Base-by-base conservation (phyloP, 441 rosid species). In the Adansonia rubrostipa region DNA sequence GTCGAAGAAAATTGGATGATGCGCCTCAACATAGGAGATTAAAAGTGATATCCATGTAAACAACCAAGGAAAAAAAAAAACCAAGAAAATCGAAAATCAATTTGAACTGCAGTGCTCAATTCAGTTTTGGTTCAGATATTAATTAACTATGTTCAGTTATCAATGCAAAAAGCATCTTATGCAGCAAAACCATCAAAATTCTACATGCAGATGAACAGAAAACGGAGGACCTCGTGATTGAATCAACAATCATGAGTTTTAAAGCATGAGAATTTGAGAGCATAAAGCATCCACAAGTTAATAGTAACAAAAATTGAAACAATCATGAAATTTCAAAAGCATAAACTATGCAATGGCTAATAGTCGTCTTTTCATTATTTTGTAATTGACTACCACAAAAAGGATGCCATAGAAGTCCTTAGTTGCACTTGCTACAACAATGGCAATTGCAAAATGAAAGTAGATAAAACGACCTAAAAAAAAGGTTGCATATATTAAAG, bases 1-100 rank as follows among this genome's bases (percentile, higher is more conserved):
- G 79, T 3, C 17, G 51, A 76, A 4, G 73, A 75, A 85, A 51
- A 66, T 74, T 64, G 66, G 36, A 69, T 45, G 17, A 60, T 70
- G 76, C 13, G 75, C 61, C 73, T 67, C 60, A 77, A 56, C 44
- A 70, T 15, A 20, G 48, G 42, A 69, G 40, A 58, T 44, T 57
- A 20, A 42, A 42, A 58, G 58, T 73, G 33, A 72, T 36, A 56
- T 54, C 42, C 11, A 17, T 44, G 28, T 53, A 17, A 67, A 64
- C 62, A 51, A 11, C 10, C 17, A 42, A 19, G 62, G 4, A 36
- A 36, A 36, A 36, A 36, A 36, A 36, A 36, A 36, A 36, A 36
- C 40, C 40, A 36, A 36, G 40, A 36, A 36, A 36, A 36, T 36
- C 40, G 40, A 36, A 36, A 36, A 36, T 36, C 40, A 36, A 36